Conservation (phyloP, 2,329 filamentous ascomycete genomes). For the Macrophomina pseudophaseolina region DNA sequence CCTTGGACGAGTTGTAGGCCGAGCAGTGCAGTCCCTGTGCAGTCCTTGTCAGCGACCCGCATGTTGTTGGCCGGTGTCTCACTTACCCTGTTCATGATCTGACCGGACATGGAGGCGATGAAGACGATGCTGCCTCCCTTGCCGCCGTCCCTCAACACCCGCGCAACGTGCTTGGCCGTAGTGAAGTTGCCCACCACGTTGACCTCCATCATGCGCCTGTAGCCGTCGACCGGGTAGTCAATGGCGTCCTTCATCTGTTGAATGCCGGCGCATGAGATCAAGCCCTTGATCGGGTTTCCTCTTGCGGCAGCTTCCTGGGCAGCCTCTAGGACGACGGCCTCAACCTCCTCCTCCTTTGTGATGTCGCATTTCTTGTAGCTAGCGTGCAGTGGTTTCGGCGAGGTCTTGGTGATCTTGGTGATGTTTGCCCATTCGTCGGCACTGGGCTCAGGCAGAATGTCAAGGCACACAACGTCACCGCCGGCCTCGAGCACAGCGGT, state of each 20-base stretch:
- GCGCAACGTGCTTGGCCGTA: slow-evolving; percentile 30
- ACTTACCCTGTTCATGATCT: slow-evolving; percentile 23
- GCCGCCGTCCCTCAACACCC: slow-evolving; percentile 22
- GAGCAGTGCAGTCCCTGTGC: slow-evolving; percentile 46
- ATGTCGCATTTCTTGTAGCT: slow-evolving; percentile 34
- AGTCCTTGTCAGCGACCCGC: slow-evolving; percentile 1
- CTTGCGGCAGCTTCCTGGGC: slow-evolving; percentile 22
- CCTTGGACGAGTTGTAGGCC: slow-evolving; percentile 61
- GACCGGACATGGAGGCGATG: slow-evolving; percentile 44
- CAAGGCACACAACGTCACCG: slow-evolving; percentile 31
- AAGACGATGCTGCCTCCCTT: slow-evolving; percentile 40
- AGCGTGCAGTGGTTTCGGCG: slow-evolving; percentile 4
- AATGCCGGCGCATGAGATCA: slow-evolving; percentile 38
- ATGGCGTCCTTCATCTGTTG: slow-evolving; percentile 40
- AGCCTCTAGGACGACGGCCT: slow-evolving; percentile 29
- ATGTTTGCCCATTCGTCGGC: slow-evolving; percentile 13
- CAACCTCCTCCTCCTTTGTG: slow-evolving; percentile 32
- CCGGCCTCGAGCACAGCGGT: slow-evolving; percentile 37
- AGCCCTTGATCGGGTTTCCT: slow-evolving; percentile 34
- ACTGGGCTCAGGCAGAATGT: slow-evolving; percentile 13
- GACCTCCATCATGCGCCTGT: slow-evolving; percentile 44
- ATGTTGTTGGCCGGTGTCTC: not conserved
- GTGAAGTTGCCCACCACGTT: slow-evolving; percentile 47
- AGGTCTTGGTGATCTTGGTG: slow-evolving; percentile 7
- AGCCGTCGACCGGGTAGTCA: slow-evolving; percentile 40